Percentiles rank a stretch among this genome's conserved stretches.
Evolutionary conservation across 176 grass and related monocot genomes (phyloP).

Genomic region (Eremochloa ophiuroides): DNA sequence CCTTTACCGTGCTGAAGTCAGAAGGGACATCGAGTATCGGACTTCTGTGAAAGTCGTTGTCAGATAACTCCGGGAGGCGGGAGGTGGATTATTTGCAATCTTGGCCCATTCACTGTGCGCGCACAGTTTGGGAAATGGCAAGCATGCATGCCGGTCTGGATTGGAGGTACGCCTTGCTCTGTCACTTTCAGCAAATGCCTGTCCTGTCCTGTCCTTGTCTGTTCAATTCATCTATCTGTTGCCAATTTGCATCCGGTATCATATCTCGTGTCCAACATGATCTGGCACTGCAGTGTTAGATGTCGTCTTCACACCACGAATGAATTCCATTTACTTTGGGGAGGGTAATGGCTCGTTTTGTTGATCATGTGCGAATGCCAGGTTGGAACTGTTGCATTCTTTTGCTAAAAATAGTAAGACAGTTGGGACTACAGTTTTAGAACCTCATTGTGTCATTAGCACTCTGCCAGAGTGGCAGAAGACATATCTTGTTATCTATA

Average conservation of each 20-base stretch:
- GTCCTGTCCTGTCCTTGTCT: not conserved
- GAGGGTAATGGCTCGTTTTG: not conserved
- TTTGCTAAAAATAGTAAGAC: not conserved
- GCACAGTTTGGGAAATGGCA: not conserved
- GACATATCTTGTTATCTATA: slow-evolving; percentile 18
- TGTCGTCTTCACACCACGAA: not conserved
- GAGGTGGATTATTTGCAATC: not conserved
- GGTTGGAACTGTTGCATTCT: not conserved
- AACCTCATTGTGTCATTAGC: slow-evolving; percentile 25
- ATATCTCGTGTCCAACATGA: not conserved
- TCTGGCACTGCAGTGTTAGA: slow-evolving; percentile 19
- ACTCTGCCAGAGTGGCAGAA: slow-evolving; percentile 2
- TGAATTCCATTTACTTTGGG: not conserved
- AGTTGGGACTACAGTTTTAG: slow-evolving; percentile 1
- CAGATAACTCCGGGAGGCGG: not conserved
- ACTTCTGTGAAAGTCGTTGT: not conserved
- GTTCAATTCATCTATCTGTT: slow-evolving; percentile 14
- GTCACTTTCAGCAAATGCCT: slow-evolving; percentile 23
- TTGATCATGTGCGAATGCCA: not conserved
- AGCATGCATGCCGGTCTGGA: not conserved
- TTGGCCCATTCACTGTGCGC: not conserved
- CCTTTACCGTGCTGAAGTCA: slow-evolving; percentile 1
- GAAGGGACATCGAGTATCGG: not conserved
- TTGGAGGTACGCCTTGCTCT: slow-evolving; percentile 26
- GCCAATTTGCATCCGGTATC: not conserved